Base-by-base conservation (phyloP, 202 grass and related monocot genomes). In the Setaria italica region DNA sequence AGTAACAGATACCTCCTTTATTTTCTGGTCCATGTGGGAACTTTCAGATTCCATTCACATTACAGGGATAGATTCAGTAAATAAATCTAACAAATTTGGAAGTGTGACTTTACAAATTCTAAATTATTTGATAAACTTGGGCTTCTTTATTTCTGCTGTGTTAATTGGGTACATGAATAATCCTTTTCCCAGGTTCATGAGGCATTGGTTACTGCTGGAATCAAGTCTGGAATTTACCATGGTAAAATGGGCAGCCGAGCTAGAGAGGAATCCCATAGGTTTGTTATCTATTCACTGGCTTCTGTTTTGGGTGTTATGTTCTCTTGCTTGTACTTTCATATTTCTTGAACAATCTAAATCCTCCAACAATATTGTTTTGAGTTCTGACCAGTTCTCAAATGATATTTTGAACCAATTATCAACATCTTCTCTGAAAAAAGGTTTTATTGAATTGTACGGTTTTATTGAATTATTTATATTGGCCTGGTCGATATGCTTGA, bases 201-300 rank as follows among this genome's bases (percentile, higher is more conserved):
- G 68, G 89, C 90, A 87, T 86, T 98, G 70, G 76, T 83, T 59
- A 74, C 78, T 89, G 90, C 91, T 37, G 95, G 95, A 92, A 92
- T 95, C 66, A 90, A 89, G 78, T 62, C 95, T 79, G 88, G 91
- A 84, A 92, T 94, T 62, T 98, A 98, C 87, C 93, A 95, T 29
- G 95, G 95, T 53, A 79, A 91, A 90, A 90, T 98, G 95, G 88
- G 95, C 19, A 79, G 47, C 68, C 89, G 87, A 90, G 93, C 90
- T 69, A 87, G 95, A 80, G 93, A 94, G 87, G 86, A 93, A 82
- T 89, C 88, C 11, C 95, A 98, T 85, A 98, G 95, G 93, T 95
- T 78, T 57, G 48, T 67, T 64, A 42, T 85, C 45, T 66, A n/a
- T 79, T 67, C 57, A 67, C 70, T 30, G 20, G 75, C 79, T 76